phyloP scores from a whole-genome alignment of 2,329 filamentous ascomycete species.

The Monilinia vaccinii-corymbosi region DNA sequence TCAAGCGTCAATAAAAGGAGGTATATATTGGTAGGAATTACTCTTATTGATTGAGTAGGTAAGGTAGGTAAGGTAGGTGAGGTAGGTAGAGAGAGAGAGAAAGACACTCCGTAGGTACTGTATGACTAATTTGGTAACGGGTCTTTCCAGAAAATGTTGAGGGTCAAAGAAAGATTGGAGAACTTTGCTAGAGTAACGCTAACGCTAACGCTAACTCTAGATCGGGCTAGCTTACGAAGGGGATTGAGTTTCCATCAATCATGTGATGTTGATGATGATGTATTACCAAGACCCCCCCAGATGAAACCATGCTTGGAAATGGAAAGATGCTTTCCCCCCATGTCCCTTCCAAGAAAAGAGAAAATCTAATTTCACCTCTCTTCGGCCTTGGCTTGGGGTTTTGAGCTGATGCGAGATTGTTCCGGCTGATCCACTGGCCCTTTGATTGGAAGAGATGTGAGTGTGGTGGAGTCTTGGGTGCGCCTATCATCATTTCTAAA shows the following conservation, averaged over 20 bases:
- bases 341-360: not conserved
- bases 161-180: not conserved
- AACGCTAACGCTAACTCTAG: not conserved
- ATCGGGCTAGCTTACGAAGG: not conserved
- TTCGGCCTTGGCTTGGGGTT: not conserved
- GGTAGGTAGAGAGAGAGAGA: too few species aligned
- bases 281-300: too few species aligned
- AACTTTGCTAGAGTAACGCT: not conserved
- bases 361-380: not conserved
- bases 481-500: not conserved
- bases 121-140: not conserved
- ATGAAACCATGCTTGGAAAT: too few species aligned
- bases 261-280: too few species aligned
- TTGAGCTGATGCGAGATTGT: not conserved
- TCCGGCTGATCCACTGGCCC: not conserved
- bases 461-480: too few species aligned
- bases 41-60: not conserved
- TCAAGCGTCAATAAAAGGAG: too few species aligned
- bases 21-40: not conserved
- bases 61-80: not conserved
- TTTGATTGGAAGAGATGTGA: not conserved
- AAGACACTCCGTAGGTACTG: too few species aligned
- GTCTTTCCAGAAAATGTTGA: not conserved
- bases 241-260: too few species aligned
- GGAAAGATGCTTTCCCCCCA: not conserved